Evolutionary conservation across 2,329 filamentous ascomycete species (phyloP).

Genomic region (Kalmusia sp.): DNA sequence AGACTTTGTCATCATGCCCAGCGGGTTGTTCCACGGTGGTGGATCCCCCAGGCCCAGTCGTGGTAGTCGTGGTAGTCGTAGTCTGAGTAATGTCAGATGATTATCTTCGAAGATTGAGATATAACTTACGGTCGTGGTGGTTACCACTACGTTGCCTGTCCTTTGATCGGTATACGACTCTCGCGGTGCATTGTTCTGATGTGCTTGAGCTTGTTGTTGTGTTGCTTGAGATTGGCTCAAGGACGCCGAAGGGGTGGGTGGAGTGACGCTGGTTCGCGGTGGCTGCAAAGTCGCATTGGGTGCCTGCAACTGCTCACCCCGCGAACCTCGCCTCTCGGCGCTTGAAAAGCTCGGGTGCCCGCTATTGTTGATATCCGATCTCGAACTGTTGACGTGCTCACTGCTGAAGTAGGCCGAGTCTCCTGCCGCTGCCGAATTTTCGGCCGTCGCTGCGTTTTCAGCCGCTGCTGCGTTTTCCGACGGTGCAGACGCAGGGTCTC

Average conservation of each 20-base stretch:
- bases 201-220: slow-evolving; percentile 11
- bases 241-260: slow-evolving; percentile 29
- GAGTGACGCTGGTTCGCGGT: slow-evolving; percentile 27
- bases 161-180: slow-evolving; percentile 40
- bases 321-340: slow-evolving; percentile 32
- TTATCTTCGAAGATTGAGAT: no score
- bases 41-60: slow-evolving; percentile 41
- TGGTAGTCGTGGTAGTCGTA: slow-evolving; percentile 45
- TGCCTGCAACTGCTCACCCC: slow-evolving; percentile 32
- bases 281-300: slow-evolving; percentile 20
- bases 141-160: slow-evolving; percentile 43
- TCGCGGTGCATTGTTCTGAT: slow-evolving; percentile 32
- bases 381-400: slow-evolving; percentile 30
- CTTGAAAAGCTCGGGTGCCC: slow-evolving; percentile 41
- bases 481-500: slow-evolving; percentile 1
- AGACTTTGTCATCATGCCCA: slow-evolving; percentile 7
- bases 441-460: slow-evolving; percentile 15
- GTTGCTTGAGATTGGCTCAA: slow-evolving; percentile 2
- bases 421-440: slow-evolving; percentile 22
- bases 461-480: slow-evolving; percentile 14
- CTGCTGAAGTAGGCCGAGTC: slow-evolving; percentile 46
- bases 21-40: slow-evolving; percentile 41
- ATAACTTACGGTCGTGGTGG: slow-evolving; percentile 35
- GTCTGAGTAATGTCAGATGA: slow-evolving; percentile 16
- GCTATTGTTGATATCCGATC: slow-evolving; percentile 30